Conservation (phyloP, 1,284 basidiomycete genomes). For the Papiliotrema laurentii region DNA sequence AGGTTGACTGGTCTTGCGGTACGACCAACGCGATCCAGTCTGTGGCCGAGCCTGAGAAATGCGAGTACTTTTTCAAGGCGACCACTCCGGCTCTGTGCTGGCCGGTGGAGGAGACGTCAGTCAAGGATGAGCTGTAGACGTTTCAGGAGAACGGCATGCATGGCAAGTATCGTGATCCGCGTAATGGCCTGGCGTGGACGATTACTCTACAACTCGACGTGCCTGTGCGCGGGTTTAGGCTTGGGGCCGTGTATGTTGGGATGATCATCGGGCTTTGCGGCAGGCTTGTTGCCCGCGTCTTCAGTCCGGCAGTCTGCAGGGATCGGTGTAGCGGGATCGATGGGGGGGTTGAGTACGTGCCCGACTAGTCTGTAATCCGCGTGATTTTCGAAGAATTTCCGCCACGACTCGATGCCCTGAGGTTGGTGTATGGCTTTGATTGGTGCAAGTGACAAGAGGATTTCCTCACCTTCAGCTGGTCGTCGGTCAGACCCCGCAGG, state of each 20-base stretch:
- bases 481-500: slow-evolving; percentile 67
- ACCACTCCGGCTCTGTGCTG: slow-evolving; percentile 86
- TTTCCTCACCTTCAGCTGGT: slow-evolving; percentile 62
- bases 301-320: slow-evolving; percentile 62
- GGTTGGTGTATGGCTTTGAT: slow-evolving; percentile 6
- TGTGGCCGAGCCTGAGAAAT: slow-evolving; percentile 91
- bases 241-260: too few species aligned
- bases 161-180: too few species aligned
- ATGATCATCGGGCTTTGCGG: not conserved
- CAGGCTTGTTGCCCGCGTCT: slow-evolving; percentile 9
- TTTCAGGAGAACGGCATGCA: too few species aligned
- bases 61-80: slow-evolving; percentile 86
- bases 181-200: too few species aligned
- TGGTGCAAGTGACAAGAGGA: not conserved
- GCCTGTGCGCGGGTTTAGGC: too few species aligned
- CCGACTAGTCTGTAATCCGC: slow-evolving; percentile 74
- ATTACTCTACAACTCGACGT: too few species aligned
- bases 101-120: slow-evolving; percentile 48
- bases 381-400: slow-evolving; percentile 76
- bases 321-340: slow-evolving; percentile 71
- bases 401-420: slow-evolving; percentile 78
- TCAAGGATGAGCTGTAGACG: slow-evolving; percentile 40
- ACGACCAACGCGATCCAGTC: slow-evolving; percentile 76
- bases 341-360: slow-evolving; percentile 52
- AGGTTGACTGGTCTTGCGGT: slow-evolving; percentile 81